Base-by-base conservation (phyloP, 164 flowering plant genomes). In the Santalum album region DNA sequence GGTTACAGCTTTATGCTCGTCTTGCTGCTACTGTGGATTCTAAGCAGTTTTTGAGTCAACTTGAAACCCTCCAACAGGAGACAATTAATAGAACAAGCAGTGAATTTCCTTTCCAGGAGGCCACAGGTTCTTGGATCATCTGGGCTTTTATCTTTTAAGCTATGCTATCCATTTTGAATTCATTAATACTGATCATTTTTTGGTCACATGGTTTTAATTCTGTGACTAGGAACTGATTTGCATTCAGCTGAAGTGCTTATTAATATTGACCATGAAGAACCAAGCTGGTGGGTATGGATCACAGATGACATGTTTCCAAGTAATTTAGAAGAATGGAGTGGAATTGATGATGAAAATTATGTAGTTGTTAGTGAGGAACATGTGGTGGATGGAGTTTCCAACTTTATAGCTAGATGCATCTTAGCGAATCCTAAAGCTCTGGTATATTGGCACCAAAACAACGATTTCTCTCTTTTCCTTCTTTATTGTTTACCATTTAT, bases 221-320 rank as follows among this genome's bases (percentile, higher is more conserved):
- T 48, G 55, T 57, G 32, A 40, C 14, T 57, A 86, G 95, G 69
- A 60, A 57, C 61, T 36, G 95, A 86, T 76, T 22, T 79, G 67
- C 71, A 77, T 26, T 53, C 74, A 29, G 87, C 74, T 34, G 96
- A 88, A 62, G 58, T 72, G 53, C 53, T 92, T 29, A 65, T 92
- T 20, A 82, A 78, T 65, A 75, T 81, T 44, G 80, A 72, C 63
- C 63, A 48, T 19, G 75, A 80, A 57, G 80, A 82, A 44, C 85
- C 95, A 17, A 84, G 90, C 73, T 80, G 90, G 90, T 91, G 95
- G 98, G 96, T 92, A 16, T 92, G 90, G 94, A 90, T 92, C 25
- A 69, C 90, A 34, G 86, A 84, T 63, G 95, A 88, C 2, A 80
- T 77, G 81, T 75, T 72, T 57, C 84, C 82, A 0, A 66, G 65